Conservation (phyloP, 1,139 yeast genomes). For the Scheffersomyces insectosa region DNA sequence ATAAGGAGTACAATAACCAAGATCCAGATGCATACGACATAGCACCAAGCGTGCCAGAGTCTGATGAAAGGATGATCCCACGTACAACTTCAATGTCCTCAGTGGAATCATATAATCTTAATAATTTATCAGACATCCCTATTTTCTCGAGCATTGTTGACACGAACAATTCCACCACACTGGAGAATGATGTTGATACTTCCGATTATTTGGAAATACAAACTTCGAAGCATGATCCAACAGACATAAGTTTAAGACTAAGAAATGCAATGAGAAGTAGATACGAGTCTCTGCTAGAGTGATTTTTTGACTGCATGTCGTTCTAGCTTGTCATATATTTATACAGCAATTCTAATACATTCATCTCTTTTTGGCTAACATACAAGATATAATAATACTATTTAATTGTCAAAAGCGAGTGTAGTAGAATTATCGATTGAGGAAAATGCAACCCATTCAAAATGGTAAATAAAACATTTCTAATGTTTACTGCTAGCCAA, state of each 20-base stretch:
- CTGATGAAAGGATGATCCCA: neutral
- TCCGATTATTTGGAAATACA: neutral
- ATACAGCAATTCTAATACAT: no score
- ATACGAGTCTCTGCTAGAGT: neutral
- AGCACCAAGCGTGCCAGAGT: slow-evolving; percentile 2
- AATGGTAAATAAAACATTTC: no score
- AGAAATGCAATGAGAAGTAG: neutral
- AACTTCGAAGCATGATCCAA: neutral
- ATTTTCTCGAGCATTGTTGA: slow-evolving; percentile 31
- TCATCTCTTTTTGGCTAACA: no score
- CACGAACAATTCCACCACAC: slow-evolving; percentile 3
- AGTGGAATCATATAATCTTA: slow-evolving; percentile 14
- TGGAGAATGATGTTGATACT: slow-evolving; percentile 4
- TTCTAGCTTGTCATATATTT: no score
- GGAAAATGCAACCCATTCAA: no score
- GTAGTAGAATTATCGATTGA: no score
- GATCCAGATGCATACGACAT: slow-evolving; percentile 7
- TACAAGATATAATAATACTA: no score
- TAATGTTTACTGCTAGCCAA: no score
- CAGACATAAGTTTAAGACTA: slow-evolving; percentile 2
- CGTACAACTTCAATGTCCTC: slow-evolving; percentile 4
- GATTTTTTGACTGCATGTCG: neutral
- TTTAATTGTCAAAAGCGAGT: no score
- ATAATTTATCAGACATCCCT: slow-evolving; percentile 33
- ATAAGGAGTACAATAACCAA: slow-evolving; percentile 26